phyloP scores from a whole-genome alignment of 345 rosid genomes.

The rapeseed (Brassica napus) region Da-Ae NC_063452.1:5982501-5983000 shows the following conservation, averaged over 20 bases:
- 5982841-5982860: neutral
- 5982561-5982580: neutral
- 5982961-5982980: constrained; percentile 69
- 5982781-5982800: neutral
- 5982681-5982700: neutral
- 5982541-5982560: neutral
- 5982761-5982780: neutral
- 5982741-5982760: neutral
- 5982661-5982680: neutral
- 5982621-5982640: neutral
- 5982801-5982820: neutral
- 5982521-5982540: neutral
- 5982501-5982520: neutral
- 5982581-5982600: neutral
- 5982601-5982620: neutral
- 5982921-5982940: constrained; percentile 52
- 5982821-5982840: neutral
- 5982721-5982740: neutral
- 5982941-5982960: constrained; percentile 64
- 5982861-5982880: constrained; percentile 29
- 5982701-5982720: neutral
- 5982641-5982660: neutral
- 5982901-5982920: constrained; percentile 64
- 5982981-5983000: constrained; percentile 66
- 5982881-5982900: constrained; percentile 79